Evolutionary conservation across 1,284 basidiomycete genomes (phyloP), one percentile per base, ranked within the genome.

Genomic region (Puccinia hordei): DNA sequence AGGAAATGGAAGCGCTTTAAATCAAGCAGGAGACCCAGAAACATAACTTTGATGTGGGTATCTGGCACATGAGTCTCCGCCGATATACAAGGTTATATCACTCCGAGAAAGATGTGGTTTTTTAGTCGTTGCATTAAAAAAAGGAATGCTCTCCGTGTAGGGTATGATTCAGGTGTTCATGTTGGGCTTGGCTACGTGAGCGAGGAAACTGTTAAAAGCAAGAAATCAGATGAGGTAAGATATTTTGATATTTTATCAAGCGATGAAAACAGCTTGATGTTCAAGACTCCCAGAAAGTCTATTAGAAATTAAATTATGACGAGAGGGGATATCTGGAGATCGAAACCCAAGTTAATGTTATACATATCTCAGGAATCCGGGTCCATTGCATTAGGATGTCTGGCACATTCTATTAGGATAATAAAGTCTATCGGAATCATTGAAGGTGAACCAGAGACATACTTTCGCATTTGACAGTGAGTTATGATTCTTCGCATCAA

Each of bases 71-170:
- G 33, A 38, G 38, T 63, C 57, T 63, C 33, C n/a, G n/a, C n/a
- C n/a, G 9, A 63, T n/a, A 63, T 38, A 63, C 59, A 63, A 63
- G 35, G 59, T 63, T 63, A 38, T 63, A 63, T 63, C 59, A 63
- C 33, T 38, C 33, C 59, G 59, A 63, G 59, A 63, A 38, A 63
- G n/a, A 63, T 38, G 59, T 63, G 33, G 33, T 33, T 61, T n/a
- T n/a, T 38, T 63, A 17, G 24, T 9, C 27, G 59, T 33, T 63
- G 33, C 59, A 63, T 63, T 15, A 63, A 33, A 38, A 9, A 17
- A 63, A n/a, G n/a, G 33, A 35, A 38, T 35, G 59, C 33, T 22
- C 59, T 38, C 27, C 33, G 27, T 9, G 33, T 33, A 38, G 1
- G 59, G 5, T n/a, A n/a, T n/a, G n/a, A n/a, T n/a, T n/a, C n/a